These are phyloP conservation scores for Trebouxia sp. DNA, from an alignment of 139 green algal genomes.

Conservation along the genomic window DNA sequence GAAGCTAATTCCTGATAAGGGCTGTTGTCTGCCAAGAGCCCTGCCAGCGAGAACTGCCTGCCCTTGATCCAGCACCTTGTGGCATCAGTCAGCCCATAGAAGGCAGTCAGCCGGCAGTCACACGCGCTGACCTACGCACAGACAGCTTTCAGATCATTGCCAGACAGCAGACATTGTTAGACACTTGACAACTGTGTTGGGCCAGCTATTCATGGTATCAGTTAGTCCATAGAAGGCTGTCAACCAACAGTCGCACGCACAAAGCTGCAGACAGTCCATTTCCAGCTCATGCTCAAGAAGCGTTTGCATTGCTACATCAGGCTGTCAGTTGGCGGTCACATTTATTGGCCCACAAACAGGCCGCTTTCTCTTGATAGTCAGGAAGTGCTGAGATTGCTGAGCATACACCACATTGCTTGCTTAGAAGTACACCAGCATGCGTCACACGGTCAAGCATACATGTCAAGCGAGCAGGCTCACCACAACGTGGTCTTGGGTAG, in stretches of 20 bases:
- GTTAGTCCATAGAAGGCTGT: not conserved
- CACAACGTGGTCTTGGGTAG: slow-evolving; percentile 26
- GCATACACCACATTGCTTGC: no score
- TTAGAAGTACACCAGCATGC: no score
- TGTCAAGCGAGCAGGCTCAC: not conserved
- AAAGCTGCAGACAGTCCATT: not conserved
- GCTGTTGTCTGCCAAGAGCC: slow-evolving; percentile 52
- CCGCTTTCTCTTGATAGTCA: no score
- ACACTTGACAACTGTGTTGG: no score
- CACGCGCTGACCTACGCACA: slow-evolving; percentile 36
- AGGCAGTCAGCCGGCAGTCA: slow-evolving; percentile 43
- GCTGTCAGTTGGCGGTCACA: no score
- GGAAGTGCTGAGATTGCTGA: no score
- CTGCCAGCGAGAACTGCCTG: slow-evolving; percentile 52
- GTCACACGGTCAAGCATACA: not conserved
- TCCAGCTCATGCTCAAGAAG: no score
- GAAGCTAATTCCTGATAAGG: not conserved
- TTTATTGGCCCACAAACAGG: no score
- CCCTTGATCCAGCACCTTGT: slow-evolving; percentile 72
- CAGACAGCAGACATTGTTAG: no score
- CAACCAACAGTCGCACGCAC: not conserved
- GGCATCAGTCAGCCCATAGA: slow-evolving; percentile 45
- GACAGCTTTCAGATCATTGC: not conserved
- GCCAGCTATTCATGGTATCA: not conserved
- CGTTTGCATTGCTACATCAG: no score